These are phyloP conservation scores for Wallacemonas rigidus DNA, from an alignment of 208 protist species.

Conservation along the genomic window DNA sequence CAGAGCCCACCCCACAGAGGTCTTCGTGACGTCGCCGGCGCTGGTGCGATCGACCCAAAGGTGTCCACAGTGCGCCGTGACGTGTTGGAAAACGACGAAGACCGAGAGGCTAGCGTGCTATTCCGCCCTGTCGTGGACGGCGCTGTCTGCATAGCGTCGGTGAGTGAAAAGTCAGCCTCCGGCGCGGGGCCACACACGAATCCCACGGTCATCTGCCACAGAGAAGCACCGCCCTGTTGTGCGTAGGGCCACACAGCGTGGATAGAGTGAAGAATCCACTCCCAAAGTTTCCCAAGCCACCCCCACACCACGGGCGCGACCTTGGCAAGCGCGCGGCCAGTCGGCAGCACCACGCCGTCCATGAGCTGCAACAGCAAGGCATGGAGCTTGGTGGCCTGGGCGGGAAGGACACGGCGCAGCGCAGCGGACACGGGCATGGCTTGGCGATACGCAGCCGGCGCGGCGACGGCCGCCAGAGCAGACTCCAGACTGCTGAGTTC, in stretches of 20 bases:
- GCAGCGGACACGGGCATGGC: slow-evolving; percentile 1
- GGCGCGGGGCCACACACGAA: background rate
- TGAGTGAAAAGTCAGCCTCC: background rate
- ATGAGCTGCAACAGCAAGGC: background rate
- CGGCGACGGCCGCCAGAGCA: slow-evolving; percentile 2
- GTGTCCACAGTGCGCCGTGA: no score
- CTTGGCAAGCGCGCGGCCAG: background rate
- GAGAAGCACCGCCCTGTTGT: background rate
- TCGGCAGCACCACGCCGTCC: slow-evolving; percentile 13
- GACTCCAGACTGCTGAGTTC: background rate
- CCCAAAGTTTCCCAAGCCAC: background rate
- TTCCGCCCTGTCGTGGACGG: no score
- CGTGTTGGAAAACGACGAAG: no score
- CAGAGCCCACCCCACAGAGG: background rate
- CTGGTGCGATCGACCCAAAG: no score
- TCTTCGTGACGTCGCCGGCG: no score
- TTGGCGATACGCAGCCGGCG: slow-evolving; percentile 8
- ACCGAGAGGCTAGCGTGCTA: no score
- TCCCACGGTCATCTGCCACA: background rate
- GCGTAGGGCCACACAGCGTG: slow-evolving; percentile 9
- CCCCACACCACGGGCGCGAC: background rate
- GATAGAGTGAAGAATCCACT: background rate
- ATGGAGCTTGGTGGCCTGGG: slow-evolving; percentile 4
- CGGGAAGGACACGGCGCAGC: slow-evolving; percentile 5
- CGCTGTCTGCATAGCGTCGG: no score